Evolutionary conservation across 2,329 filamentous ascomycete genomes (phyloP).

Genomic region (Fusarium abutilonis): DNA sequence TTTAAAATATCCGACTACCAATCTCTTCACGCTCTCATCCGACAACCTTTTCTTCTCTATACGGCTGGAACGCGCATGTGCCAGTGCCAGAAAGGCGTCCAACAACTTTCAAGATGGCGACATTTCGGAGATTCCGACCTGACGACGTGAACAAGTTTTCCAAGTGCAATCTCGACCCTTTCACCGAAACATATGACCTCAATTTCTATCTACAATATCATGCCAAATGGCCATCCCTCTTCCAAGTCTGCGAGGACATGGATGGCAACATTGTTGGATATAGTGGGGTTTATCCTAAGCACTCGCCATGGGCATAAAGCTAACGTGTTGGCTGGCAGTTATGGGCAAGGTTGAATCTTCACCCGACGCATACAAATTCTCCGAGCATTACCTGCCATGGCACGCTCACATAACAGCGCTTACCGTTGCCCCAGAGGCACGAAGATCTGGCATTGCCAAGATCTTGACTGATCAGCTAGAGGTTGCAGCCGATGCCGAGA

Average conservation of each 20-base stretch:
- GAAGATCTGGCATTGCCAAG: slow-evolving; percentile 86
- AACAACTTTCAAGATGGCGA: slow-evolving; percentile 48
- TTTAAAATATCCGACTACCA: neutral
- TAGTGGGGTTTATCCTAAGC: slow-evolving; percentile 65
- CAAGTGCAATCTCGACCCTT: slow-evolving; percentile 91
- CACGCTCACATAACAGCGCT: slow-evolving; percentile 97
- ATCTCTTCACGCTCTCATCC: neutral
- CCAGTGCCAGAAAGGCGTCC: neutral
- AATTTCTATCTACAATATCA: slow-evolving; percentile 96
- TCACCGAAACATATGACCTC: slow-evolving; percentile 98
- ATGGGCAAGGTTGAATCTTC: slow-evolving; percentile 97
- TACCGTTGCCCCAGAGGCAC: slow-evolving; percentile 87
- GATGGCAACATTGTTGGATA: slow-evolving; percentile 93
- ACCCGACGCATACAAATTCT: slow-evolving; percentile 76
- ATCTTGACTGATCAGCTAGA: slow-evolving; percentile 85
- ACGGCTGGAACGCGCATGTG: neutral
- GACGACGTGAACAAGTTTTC: slow-evolving; percentile 90
- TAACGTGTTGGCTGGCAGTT: slow-evolving; percentile 68
- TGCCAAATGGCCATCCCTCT: slow-evolving; percentile 93
- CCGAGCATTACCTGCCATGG: slow-evolving; percentile 96
- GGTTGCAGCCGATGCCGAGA: slow-evolving; percentile 79
- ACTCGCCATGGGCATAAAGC: slow-evolving; percentile 12
- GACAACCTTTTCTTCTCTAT: neutral
- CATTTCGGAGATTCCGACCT: slow-evolving; percentile 85
- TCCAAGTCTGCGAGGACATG: slow-evolving; percentile 88